These are phyloP conservation scores for Gautieria morchelliformis DNA, from an alignment of 768 basidiomycete species.

Conservation along the genomic window DNA sequence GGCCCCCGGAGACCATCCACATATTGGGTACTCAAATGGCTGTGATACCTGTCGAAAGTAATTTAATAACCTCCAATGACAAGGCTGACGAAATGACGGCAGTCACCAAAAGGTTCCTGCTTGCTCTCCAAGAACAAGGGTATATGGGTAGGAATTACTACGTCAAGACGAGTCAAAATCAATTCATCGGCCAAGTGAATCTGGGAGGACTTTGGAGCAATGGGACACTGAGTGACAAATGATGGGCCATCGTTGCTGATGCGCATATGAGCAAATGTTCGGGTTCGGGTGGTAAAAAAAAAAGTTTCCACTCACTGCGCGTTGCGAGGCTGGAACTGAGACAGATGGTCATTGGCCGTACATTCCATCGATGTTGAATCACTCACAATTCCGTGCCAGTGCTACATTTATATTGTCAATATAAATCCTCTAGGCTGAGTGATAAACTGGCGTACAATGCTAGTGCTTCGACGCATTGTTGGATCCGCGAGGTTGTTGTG, in stretches of 20 bases:
- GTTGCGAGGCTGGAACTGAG: conserved; percentile 6
- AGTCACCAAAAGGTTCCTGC: conserved; percentile 8
- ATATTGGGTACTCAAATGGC: conserved; percentile 11
- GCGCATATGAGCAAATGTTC: background rate
- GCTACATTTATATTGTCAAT: background rate
- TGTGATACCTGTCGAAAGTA: conserved; percentile 13
- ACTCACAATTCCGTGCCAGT: conserved; percentile 8
- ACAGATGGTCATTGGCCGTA: too few relatives aligned
- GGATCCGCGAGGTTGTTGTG: conserved; percentile 34
- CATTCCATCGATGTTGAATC: too few relatives aligned
- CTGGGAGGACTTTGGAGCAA: conserved; percentile 14
- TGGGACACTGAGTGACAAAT: conserved; percentile 34
- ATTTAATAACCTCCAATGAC: background rate
- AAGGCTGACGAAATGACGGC: too few relatives aligned
- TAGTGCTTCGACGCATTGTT: conserved; percentile 40
- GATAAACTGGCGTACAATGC: conserved; percentile 30
- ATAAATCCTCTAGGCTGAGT: background rate
- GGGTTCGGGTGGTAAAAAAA: too few relatives aligned
- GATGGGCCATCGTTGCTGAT: conserved; percentile 5
- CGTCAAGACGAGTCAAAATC: background rate
- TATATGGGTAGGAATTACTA: conserved; percentile 3
- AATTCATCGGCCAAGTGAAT: background rate
- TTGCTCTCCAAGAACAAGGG: background rate
- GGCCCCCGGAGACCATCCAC: conserved; percentile 11
- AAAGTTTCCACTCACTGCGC: background rate